Evolutionary conservation across 2,329 filamentous ascomycete species (phyloP).

Genomic region (Domatiomyces globalis): DNA sequence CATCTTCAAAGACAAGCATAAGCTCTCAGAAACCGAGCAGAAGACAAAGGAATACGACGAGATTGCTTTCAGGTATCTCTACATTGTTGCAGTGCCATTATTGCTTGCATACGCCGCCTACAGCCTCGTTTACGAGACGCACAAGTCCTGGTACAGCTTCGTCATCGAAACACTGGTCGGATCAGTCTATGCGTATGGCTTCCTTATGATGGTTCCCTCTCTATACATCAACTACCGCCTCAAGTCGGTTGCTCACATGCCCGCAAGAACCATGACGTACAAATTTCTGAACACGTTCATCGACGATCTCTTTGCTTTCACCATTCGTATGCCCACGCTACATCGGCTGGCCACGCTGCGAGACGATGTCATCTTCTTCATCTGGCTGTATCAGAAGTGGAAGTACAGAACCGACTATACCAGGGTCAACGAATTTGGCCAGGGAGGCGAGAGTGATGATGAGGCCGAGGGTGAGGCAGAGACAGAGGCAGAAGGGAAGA

Average conservation of each 20-base stretch:
- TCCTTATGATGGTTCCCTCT: slow-evolving; percentile 96
- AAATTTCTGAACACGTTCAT: slow-evolving; percentile 99
- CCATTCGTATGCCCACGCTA: slow-evolving; percentile 95
- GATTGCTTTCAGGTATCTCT: slow-evolving; percentile 96
- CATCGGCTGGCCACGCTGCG: slow-evolving; percentile 84
- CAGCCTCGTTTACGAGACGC: slow-evolving; percentile 78
- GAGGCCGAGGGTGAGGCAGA: slow-evolving; percentile 31
- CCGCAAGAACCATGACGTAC: slow-evolving; percentile 89
- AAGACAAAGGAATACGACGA: slow-evolving; percentile 98
- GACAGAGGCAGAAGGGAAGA: slow-evolving; percentile 27
- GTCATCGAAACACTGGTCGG: slow-evolving; percentile 89
- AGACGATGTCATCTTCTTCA: slow-evolving; percentile 95
- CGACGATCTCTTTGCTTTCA: slow-evolving; percentile 95
- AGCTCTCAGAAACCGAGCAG: slow-evolving; percentile 84
- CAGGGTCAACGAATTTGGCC: slow-evolving; percentile 93
- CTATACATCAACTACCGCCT: slow-evolving; percentile 99
- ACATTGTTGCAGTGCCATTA: slow-evolving; percentile 77
- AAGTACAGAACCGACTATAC: slow-evolving; percentile 84
- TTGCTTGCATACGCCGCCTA: slow-evolving; percentile 81
- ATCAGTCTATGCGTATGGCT: slow-evolving; percentile 93
- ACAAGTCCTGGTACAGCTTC: slow-evolving; percentile 98
- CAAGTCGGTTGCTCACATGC: slow-evolving; percentile 83
- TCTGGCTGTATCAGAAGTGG: slow-evolving; percentile 91
- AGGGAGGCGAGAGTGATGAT: slow-evolving; percentile 83
- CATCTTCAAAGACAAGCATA: slow-evolving; percentile 89